These are phyloP conservation scores for Aspergillus versicolor DNA, from an alignment of 2,329 filamentous ascomycete species.

Conservation along the genomic window DNA sequence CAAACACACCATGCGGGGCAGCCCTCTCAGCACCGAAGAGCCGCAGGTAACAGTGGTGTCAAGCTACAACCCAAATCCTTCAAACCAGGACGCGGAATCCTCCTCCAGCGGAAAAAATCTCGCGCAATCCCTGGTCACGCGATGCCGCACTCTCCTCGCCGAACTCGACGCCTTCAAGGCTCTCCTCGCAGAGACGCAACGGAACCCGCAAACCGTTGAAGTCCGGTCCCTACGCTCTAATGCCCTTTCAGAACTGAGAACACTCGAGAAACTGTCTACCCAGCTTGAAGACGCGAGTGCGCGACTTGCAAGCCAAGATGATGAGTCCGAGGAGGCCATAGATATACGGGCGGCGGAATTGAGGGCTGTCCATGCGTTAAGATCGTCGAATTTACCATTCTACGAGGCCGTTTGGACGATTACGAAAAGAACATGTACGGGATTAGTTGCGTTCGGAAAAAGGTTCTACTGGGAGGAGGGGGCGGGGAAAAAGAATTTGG, in stretches of 20 bases:
- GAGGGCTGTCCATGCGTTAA: slow-evolving; percentile 55
- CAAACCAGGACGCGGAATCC: neutral
- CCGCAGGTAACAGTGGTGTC: neutral
- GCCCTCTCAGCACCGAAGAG: neutral
- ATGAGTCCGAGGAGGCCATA: neutral
- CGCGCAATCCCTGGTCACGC: slow-evolving; percentile 33
- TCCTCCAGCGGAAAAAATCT: slow-evolving; percentile 15
- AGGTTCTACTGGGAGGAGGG: slow-evolving; percentile 52
- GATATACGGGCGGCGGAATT: slow-evolving; percentile 23
- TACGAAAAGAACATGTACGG: slow-evolving; percentile 55
- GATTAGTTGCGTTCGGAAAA: slow-evolving; percentile 59
- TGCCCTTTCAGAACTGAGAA: slow-evolving; percentile 49
- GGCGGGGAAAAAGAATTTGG: slow-evolving; percentile 27
- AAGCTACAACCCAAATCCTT: neutral
- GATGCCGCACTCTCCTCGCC: slow-evolving; percentile 43
- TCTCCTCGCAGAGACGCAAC: slow-evolving; percentile 40
- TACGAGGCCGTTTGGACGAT: slow-evolving; percentile 63
- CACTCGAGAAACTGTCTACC: slow-evolving; percentile 44
- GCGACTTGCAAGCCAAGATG: neutral
- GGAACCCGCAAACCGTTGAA: slow-evolving; percentile 50
- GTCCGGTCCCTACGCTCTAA: slow-evolving; percentile 50
- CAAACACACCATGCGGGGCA: slow-evolving; percentile 3
- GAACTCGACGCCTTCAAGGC: slow-evolving; percentile 48
- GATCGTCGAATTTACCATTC: slow-evolving; percentile 66
- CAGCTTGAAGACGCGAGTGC: slow-evolving; percentile 22